A percentile compares a stretch with the other conserved stretches of the same genome.
Evolutionary conservation across 2,329 filamentous ascomycete species (phyloP).

Genomic region (Fusarium sp.): DNA sequence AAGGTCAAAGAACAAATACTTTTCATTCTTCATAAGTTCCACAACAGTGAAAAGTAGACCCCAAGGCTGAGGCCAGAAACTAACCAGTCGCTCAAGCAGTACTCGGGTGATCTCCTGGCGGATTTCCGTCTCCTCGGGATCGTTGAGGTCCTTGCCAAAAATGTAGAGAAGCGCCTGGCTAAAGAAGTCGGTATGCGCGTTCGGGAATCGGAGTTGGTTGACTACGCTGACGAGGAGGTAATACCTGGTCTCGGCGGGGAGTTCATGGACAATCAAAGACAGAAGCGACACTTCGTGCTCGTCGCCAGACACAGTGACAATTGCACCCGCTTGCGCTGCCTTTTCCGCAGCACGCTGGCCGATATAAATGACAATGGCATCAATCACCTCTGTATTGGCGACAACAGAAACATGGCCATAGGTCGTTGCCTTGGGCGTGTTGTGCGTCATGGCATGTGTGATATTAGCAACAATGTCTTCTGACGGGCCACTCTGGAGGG

Average conservation of each 20-base stretch:
- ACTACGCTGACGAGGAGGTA: slow-evolving; percentile 84
- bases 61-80: slow-evolving; percentile 95
- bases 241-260: slow-evolving; percentile 82
- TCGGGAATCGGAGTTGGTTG: slow-evolving; percentile 92
- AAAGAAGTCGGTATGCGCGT: slow-evolving; percentile 91
- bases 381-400: slow-evolving; percentile 76
- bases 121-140: slow-evolving; percentile 81
- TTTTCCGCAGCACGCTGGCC: slow-evolving; percentile 75
- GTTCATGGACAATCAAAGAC: slow-evolving; percentile 77
- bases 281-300: slow-evolving; percentile 73
- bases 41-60: slow-evolving; percentile 87
- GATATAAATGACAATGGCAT: slow-evolving; percentile 85
- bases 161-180: slow-evolving; percentile 84
- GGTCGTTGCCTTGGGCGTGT: slow-evolving; percentile 65
- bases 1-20: slow-evolving; percentile 90
- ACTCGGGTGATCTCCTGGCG: slow-evolving; percentile 92
- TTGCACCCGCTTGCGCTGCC: slow-evolving; percentile 65
- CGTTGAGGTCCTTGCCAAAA: slow-evolving; percentile 78
- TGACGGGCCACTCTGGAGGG: slow-evolving; percentile 68
- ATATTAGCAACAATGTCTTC: slow-evolving; percentile 81
- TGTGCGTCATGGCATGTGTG: slow-evolving; percentile 73
- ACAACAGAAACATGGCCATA: slow-evolving; percentile 73
- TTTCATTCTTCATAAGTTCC: slow-evolving; percentile 90
- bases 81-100: slow-evolving; percentile 85
- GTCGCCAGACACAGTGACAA: slow-evolving; percentile 56